phyloP scores from a whole-genome alignment of 1,284 basidiomycete species.

The Exsudoporus floridanus region DNA sequence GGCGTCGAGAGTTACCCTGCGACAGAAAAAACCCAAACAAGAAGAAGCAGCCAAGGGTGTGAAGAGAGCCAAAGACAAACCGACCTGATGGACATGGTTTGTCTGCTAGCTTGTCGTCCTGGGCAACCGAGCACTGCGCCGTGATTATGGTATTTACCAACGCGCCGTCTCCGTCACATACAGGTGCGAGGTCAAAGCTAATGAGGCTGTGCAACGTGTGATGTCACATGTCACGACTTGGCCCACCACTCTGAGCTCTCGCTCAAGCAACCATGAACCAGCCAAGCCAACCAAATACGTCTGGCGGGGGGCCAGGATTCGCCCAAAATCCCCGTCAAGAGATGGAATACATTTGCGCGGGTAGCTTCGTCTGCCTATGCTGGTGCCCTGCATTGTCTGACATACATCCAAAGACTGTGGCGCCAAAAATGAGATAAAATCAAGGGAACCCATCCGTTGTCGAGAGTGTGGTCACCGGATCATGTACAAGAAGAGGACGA shows the following conservation, averaged over 20 bases:
- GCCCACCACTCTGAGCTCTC: neutral
- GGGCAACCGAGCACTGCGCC: conserved; percentile 6
- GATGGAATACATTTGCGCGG: conserved; percentile 93
- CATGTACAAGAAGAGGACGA: conserved; percentile 99
- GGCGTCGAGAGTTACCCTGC: conserved; percentile 2
- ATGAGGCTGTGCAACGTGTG: conserved; percentile 10
- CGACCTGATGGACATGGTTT: neutral
- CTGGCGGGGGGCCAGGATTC: conserved; percentile 27
- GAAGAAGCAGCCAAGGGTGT: conserved; percentile 3
- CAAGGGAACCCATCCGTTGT: conserved; percentile 95
- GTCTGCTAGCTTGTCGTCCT: conserved; percentile 5
- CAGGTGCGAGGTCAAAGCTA: neutral
- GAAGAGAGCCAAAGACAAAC: neutral
- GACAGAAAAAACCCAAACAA: neutral
- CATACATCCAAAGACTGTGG: conserved; percentile 75
- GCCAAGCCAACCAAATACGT: conserved; percentile 22
- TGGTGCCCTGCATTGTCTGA: conserved; percentile 9
- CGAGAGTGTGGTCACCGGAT: conserved; percentile 97
- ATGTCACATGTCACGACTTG: conserved; percentile 19
- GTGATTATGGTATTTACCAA: conserved; percentile 21
- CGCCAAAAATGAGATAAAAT: conserved; percentile 88
- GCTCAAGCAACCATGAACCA: conserved; percentile 30
- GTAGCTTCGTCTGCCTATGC: conserved; percentile 43
- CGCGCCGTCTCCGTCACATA: conserved; percentile 7
- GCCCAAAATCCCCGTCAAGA: conserved; percentile 50